Base-by-base conservation (phyloP, 257 asterid species). In the Osmanthus fragrans region DNA sequence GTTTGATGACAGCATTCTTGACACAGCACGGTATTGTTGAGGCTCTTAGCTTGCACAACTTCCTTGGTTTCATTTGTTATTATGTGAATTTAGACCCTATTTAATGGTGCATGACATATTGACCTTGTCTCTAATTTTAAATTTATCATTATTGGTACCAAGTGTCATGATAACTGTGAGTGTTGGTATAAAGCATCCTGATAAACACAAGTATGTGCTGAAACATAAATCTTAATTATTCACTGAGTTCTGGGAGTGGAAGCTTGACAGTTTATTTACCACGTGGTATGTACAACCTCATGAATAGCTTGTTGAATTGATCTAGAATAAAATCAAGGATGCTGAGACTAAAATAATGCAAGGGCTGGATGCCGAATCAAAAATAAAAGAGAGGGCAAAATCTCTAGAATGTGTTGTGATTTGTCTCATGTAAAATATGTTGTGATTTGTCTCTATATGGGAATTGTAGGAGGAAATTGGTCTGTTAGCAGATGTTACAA, bases 1-100 rank as follows among this genome's bases (percentile, higher is more conserved):
- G 95, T 75, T 84, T 93, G 83, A 95, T 95, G 98, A 92, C 99
- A 27, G 98, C 99, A 76, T 95, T 95, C 87, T 87, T 95, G 80
- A 93, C 98, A 47, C 97, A 92, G 75, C 88, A 84, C 70, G 99
- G 98, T 95, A 91, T 77, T 73, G n/a, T 65, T 75, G 80, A 30
- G 80, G 76, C 58, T 75, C 78, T 66, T 66, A 64, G 54, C 72
- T 76, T 71, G 42, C 71, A 36, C 56, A 34, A 56, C 65, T 85
- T 71, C 58, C 32, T 76, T 77, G 73, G 34, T 68, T 47, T 34
- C 45, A 64, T 42, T 29, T 72, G 21, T 29, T 23, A n/a, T 73
- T 42, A 58, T 33, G 60, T 76, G 54, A 40, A 51, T 72, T 71
- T 66, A n/a, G 67, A 36, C 73, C 70, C 27, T 2, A 51, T 25